Percentiles rank a stretch among this genome's conserved stretches.
Evolutionary conservation across 768 basidiomycete genomes (phyloP).

Genomic region (Candolleomyces eurysporus): DNA sequence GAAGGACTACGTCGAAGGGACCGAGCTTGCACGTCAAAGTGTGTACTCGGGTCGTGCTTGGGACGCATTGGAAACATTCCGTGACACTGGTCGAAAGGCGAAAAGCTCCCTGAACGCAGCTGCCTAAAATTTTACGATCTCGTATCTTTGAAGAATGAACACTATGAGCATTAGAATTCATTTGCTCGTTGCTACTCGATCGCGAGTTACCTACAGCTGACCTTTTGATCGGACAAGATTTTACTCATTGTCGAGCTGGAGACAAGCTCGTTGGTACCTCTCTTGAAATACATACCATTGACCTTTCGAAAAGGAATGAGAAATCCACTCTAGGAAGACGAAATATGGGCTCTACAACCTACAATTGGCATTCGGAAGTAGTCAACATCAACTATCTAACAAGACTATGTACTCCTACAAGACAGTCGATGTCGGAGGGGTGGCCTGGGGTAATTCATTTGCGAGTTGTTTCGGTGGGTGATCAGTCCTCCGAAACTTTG

Average conservation of each 20-base stretch:
- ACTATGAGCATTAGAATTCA: background rate
- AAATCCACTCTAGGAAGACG: too few relatives aligned
- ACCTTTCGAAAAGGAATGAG: too few relatives aligned
- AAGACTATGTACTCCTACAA: background rate
- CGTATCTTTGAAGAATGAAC: background rate
- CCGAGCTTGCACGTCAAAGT: slow-evolving; percentile 61
- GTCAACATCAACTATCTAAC: slow-evolving; percentile 12
- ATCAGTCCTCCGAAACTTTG: background rate
- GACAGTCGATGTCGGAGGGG: slow-evolving; percentile 8
- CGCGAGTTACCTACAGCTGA: too few relatives aligned
- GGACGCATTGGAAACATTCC: slow-evolving; percentile 53
- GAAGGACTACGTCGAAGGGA: slow-evolving; percentile 66
- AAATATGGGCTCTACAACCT: slow-evolving; percentile 10
- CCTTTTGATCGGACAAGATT: too few relatives aligned
- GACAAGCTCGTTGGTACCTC: too few relatives aligned
- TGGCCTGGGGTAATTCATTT: slow-evolving; percentile 15
- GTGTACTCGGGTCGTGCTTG: slow-evolving; percentile 59
- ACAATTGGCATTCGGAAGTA: slow-evolving; percentile 15
- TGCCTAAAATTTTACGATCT: background rate
- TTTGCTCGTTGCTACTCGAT: too few relatives aligned
- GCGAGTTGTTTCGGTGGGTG: background rate
- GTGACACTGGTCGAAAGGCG: slow-evolving; percentile 36
- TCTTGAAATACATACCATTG: background rate
- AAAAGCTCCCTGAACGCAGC: background rate
- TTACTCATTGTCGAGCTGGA: too few relatives aligned